phyloP scores from a whole-genome alignment of 108 stramenopile species.

The Pseudonitzschia multiseries region DNA sequence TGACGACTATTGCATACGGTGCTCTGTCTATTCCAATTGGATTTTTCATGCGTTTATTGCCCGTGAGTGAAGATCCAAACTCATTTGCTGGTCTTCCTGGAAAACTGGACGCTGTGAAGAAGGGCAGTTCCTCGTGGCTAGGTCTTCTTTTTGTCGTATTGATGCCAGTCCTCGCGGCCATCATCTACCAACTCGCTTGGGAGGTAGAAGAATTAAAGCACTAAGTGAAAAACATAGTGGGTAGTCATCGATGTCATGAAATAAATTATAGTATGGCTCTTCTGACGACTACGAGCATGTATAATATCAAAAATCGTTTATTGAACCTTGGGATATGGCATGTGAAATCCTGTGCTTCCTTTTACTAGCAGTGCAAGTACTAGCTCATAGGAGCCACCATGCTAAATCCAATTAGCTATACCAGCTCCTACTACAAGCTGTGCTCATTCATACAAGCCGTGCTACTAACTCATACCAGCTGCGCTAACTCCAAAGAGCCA shows the following conservation, averaged over 20 bases:
- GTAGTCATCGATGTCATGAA: no score
- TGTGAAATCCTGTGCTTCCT: no score
- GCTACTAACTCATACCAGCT: no score
- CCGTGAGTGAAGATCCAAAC: constrained; percentile 62
- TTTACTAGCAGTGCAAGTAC: no score
- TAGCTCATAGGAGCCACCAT: no score
- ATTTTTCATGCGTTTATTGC: constrained; percentile 66
- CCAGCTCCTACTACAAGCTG: no score
- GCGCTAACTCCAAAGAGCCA: no score
- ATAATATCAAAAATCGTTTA: no score
- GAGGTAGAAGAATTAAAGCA: constrained; percentile 60
- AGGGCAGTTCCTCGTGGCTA: constrained; percentile 18
- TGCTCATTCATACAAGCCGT: no score
- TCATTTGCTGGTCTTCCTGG: constrained; percentile 58
- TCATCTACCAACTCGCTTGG: constrained; percentile 53
- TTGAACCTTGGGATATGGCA: no score
- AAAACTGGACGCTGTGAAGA: constrained; percentile 26
- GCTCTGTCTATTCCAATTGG: constrained; percentile 73
- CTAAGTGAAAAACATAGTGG: constrained; percentile 5
- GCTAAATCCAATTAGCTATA: no score
- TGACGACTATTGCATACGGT: constrained; percentile 54
- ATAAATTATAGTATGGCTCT: not conserved
- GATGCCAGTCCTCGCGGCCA: constrained; percentile 46
- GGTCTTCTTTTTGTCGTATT: constrained; percentile 34
- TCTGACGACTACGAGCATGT: no score